Base-by-base conservation (phyloP, 768 basidiomycete genomes). In the Austroboletus eburneus region DNA sequence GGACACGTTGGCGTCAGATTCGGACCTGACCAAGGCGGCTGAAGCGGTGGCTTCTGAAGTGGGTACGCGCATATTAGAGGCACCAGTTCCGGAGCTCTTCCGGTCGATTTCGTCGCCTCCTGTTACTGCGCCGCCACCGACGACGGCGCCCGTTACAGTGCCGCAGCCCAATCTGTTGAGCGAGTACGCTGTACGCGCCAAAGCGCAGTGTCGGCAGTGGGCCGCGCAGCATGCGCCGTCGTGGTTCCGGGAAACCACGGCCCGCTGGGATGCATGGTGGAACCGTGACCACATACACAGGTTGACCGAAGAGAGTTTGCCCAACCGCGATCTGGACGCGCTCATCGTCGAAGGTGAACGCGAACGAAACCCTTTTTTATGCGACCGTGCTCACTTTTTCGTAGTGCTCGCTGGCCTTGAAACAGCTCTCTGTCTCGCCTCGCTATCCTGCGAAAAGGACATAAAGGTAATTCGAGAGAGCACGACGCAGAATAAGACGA, bases 271-370 rank as follows among this genome's bases (percentile, higher is more conserved):
- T 22, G 44, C 46, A 14, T 88, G 83, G 86, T 84, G 83, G 80
- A 73, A 61, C 21, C 59, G 69, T 39, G 80, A 80, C 43, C 67
- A 86, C 37, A 48, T 73, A 45, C 74, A 78, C 49, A 75, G 74
- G 56, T 58, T 66, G 0, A 79, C 76, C 8, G 79, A 81, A 59
- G 72, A 67, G 37, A 74, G 71, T 55, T 62, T 87, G 49, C 82
- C 85, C 22, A 74, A 79, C 50, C 57, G 77, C 41, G 80, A 84
- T 58, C 56, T 88, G 33, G 85, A 87, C 56, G 73, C 78, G 0
- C 72, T 81, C 18, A 67, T 79, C 13, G 62, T 86, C 35, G 75
- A 85, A 69, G 81, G 87, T 87, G 45, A 8, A 49, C 16, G n/a
- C n/a, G n/a, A n/a, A n/a, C n/a, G n/a, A n/a, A n/a, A n/a, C n/a